These are phyloP conservation scores for Suhomyces xylopsoci DNA, from an alignment of 805 yeast species.

Conservation along the genomic window DNA sequence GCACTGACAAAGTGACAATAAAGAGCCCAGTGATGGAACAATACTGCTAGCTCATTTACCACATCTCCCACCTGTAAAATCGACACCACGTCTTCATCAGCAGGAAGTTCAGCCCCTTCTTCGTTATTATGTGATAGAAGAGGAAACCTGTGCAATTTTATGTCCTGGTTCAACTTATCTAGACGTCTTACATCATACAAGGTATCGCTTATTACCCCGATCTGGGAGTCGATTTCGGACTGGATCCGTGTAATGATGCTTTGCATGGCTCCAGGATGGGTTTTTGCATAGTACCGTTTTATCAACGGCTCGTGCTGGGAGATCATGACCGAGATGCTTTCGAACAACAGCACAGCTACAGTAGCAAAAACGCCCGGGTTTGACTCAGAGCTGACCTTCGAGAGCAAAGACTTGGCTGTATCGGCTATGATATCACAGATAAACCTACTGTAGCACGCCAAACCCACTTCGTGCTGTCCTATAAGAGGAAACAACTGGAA, in stretches of 20 bases:
- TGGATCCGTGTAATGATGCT: conserved; percentile 73
- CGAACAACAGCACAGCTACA: conserved; percentile 67
- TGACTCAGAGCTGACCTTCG: conserved; percentile 14
- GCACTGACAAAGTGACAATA: conserved; percentile 70
- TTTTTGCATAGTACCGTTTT: conserved; percentile 52
- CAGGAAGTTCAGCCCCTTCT: conserved; percentile 3
- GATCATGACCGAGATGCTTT: conserved; percentile 78
- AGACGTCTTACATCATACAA: conserved; percentile 72
- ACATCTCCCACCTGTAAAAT: conserved; percentile 66
- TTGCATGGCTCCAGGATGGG: conserved; percentile 58
- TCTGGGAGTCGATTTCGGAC: conserved; percentile 88
- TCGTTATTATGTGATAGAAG: conserved; percentile 17
- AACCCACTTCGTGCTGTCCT: conserved; percentile 66
- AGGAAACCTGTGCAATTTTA: conserved; percentile 46
- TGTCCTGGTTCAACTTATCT: conserved; percentile 52
- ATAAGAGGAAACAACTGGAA: conserved; percentile 88
- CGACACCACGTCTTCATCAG: conserved; percentile 35
- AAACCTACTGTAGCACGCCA: conserved; percentile 79
- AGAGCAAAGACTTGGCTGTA: conserved; percentile 66
- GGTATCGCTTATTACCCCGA: conserved; percentile 83
- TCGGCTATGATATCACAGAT: conserved; percentile 81
- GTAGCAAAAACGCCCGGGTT: conserved; percentile 56
- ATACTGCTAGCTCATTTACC: conserved; percentile 66
- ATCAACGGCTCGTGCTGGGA: conserved; percentile 85
- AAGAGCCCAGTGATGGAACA: conserved; percentile 83